These are phyloP conservation scores for Rhypophila decipiens DNA, from an alignment of 495 filamentous ascomycete genomes.

Conservation along the genomic window DNA sequence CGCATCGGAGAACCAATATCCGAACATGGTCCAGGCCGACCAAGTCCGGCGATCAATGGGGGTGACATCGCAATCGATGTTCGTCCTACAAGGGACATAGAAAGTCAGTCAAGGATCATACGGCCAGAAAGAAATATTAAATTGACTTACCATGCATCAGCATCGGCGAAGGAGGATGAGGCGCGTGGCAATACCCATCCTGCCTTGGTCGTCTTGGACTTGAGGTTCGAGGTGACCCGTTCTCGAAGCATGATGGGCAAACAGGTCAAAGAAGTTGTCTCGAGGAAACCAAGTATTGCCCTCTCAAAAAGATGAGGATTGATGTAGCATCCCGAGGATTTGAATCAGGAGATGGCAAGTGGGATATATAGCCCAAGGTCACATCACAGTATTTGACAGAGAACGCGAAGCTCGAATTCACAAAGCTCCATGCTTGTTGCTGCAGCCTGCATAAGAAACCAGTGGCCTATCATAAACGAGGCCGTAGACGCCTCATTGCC, in stretches of 20 bases:
- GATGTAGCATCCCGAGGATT: neutral
- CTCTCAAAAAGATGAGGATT: neutral
- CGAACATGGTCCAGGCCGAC: conserved; percentile 37
- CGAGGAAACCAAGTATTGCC: neutral
- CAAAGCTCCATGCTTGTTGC: neutral
- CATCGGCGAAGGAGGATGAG: conserved; percentile 29
- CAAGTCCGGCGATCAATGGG: conserved; percentile 38
- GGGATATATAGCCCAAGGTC: conserved; percentile 8
- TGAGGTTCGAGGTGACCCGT: conserved; percentile 19
- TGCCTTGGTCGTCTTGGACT: conserved; percentile 23
- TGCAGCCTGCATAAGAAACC: neutral
- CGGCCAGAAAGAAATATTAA: neutral
- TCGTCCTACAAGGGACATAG: conserved; percentile 25
- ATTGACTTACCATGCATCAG: conserved; percentile 21
- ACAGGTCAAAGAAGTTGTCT: neutral
- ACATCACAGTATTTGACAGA: neutral
- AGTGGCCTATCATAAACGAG: neutral
- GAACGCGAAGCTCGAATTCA: neutral
- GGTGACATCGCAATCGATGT: conserved; percentile 41
- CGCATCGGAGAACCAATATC: conserved; percentile 43
- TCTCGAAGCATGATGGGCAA: conserved; percentile 14
- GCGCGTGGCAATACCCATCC: conserved; percentile 38
- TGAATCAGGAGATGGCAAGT: conserved; percentile 1
- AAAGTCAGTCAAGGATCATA: neutral
- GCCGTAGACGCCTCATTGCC: neutral